Evolutionary conservation across 2,329 filamentous ascomycete genomes (phyloP), one percentile per base, ranked within the genome.

Genomic region (Colletotrichum acutatum): DNA sequence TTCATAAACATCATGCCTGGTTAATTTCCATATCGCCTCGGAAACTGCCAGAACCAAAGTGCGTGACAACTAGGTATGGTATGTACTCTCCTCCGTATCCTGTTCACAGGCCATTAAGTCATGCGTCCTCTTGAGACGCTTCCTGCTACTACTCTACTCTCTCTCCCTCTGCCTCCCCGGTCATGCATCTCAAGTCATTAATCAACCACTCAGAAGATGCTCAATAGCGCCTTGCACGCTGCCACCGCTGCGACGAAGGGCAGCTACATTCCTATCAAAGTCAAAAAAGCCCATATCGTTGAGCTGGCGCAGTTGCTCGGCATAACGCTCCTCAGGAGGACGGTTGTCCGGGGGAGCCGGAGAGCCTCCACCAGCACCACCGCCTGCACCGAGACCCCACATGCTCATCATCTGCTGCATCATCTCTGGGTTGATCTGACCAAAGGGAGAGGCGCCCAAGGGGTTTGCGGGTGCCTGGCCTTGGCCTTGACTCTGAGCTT

Each of bases 251-350:
- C 96, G 90, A 82, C 96, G 89, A 79, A 99, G 85, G 5, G 97
- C 97, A 68, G 93, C 91, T 37, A 99, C 91, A 78, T 99, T 99
- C 77, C 94, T 87, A 65, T 99, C 96, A 79, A 98, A 99, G 80
- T 99, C 95, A 81, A 91, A 98, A 84, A 99, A 99, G 3, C 97
- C 97, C 97, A 99, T 99, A 76, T 98, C 97, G 82, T 99, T 99
- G 75, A 99, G 85, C 84, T 98, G 95, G 73, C 95, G 89, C 62
- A 99, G 86, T 83, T 99, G 96, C 37, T 94, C 92, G 3, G 94
- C 95, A 78, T 98, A 99, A 72, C 94, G 88, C 83, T 98, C 97
- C 86, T 99, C 97, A 0, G 97, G 96, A 5, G 97, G 95, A 74
- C 96, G 90, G 79, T 89, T 97, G 83, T 99, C 97, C 3, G 89